phyloP scores from a whole-genome alignment of 345 rosid genomes.

The Syzygium aromaticum region DNA sequence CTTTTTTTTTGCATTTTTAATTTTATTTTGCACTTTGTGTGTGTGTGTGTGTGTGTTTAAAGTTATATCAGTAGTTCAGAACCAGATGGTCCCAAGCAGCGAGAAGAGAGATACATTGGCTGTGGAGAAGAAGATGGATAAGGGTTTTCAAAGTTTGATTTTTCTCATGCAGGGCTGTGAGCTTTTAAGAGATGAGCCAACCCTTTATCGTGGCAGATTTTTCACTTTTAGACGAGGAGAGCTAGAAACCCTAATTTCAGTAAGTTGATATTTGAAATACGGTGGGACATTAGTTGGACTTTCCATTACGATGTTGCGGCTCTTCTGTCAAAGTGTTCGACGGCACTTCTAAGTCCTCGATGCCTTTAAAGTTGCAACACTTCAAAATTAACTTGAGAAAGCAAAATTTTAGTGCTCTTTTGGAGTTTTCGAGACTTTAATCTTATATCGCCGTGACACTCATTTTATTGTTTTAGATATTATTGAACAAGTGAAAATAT shows the following conservation, averaged over 20 bases:
- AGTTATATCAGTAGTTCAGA: background rate
- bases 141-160: background rate
- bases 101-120: background rate
- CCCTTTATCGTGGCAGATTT: background rate
- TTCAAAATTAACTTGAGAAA: background rate
- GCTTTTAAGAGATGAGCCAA: background rate
- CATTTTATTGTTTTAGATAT: background rate
- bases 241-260: background rate
- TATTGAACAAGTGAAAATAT: background rate
- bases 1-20: background rate
- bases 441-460: background rate
- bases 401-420: background rate
- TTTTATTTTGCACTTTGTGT: background rate
- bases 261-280: background rate
- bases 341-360: background rate
- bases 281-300: background rate
- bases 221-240: background rate
- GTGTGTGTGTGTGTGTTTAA: background rate
- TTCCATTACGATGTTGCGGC: background rate
- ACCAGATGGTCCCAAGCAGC: background rate
- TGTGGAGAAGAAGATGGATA: background rate
- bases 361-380: background rate
- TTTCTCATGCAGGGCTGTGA: background rate
- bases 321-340: background rate
- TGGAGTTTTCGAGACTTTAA: background rate